A percentile compares a stretch with the other conserved stretches of the same genome.
phyloP scores from a whole-genome alignment of 352 stramenopile genomes.

The Phytophthora constricta region DNA sequence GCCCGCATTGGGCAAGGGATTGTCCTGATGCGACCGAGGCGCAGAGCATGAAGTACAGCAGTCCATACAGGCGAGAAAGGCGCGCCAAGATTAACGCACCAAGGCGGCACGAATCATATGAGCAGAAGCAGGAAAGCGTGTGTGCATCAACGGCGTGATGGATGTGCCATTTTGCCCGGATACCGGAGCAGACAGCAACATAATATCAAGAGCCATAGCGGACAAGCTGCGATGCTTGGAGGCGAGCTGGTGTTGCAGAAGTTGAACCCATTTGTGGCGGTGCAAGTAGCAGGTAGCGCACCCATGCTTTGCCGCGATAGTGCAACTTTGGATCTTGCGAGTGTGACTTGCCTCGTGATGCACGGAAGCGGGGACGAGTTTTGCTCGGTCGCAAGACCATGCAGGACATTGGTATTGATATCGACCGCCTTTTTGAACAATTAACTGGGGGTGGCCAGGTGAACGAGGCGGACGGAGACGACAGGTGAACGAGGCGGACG shows the following conservation, averaged over 20 bases:
- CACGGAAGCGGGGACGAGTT: slow-evolving; percentile 6
- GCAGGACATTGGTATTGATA: slow-evolving; percentile 15
- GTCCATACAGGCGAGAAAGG: background rate
- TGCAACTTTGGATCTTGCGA: background rate
- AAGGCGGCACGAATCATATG: background rate
- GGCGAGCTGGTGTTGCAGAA: background rate
- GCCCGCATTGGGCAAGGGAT: slow-evolving; percentile 22
- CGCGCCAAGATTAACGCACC: background rate
- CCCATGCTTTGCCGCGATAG: background rate
- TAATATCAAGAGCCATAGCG: background rate
- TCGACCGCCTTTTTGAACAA: slow-evolving; percentile 8
- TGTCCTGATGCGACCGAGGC: slow-evolving; percentile 16
- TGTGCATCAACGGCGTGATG: background rate
- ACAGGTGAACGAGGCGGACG: no score
- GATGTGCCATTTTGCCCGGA: background rate
- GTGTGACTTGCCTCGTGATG: background rate
- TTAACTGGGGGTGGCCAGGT: background rate
- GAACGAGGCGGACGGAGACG: slow-evolving; percentile 2
- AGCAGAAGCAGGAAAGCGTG: background rate
- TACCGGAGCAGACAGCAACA: background rate
- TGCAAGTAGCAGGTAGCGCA: slow-evolving; percentile 5
- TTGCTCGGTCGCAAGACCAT: slow-evolving; percentile 12
- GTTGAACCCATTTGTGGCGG: background rate
- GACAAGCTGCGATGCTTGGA: background rate
- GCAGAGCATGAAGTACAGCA: slow-evolving; percentile 7